phyloP scores from a whole-genome alignment of 2,329 filamentous ascomycete species.

The Ampelomyces quisqualis region DNA sequence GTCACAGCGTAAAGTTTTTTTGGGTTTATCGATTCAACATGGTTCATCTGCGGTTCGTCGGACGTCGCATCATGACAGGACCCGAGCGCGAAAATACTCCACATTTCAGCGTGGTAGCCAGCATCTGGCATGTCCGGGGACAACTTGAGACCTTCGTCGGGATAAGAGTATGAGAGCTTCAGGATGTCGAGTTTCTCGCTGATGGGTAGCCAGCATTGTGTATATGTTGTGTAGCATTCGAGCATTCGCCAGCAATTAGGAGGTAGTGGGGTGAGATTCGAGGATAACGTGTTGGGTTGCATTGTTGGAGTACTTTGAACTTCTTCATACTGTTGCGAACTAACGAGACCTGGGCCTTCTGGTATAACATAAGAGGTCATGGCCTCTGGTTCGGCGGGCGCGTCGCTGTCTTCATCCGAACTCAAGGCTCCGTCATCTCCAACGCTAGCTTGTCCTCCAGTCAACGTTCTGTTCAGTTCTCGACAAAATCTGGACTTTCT shows the following conservation, averaged over 20 bases:
- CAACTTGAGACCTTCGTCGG: constrained; percentile 45
- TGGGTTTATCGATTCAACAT: constrained; percentile 5
- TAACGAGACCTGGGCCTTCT: background rate
- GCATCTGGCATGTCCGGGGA: constrained; percentile 27
- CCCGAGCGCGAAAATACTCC: constrained; percentile 47
- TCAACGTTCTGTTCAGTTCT: constrained; percentile 62
- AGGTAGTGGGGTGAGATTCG: constrained; percentile 47
- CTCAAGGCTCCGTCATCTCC: constrained; percentile 14
- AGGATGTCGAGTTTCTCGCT: constrained; percentile 65
- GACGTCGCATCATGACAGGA: constrained; percentile 22
- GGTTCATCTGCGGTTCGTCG: constrained; percentile 1
- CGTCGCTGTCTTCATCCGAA: constrained; percentile 28
- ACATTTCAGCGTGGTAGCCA: constrained; percentile 48
- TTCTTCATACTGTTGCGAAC: background rate
- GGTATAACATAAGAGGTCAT: background rate
- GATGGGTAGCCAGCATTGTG: constrained; percentile 74
- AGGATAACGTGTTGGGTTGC: background rate
- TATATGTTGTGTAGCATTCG: constrained; percentile 65
- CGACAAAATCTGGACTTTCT: constrained; percentile 61
- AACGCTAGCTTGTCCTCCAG: constrained; percentile 39
- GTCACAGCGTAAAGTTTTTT: constrained; percentile 25
- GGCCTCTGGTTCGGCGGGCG: constrained; percentile 9
- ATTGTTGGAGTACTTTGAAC: constrained; percentile 10
- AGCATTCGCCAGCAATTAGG: constrained; percentile 58
- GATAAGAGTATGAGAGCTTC: constrained; percentile 57